A percentile compares a stretch with the other conserved stretches of the same genome.
Conservation (phyloP, 352 stramenopile species). For the Phytophthora capsici region DNA sequence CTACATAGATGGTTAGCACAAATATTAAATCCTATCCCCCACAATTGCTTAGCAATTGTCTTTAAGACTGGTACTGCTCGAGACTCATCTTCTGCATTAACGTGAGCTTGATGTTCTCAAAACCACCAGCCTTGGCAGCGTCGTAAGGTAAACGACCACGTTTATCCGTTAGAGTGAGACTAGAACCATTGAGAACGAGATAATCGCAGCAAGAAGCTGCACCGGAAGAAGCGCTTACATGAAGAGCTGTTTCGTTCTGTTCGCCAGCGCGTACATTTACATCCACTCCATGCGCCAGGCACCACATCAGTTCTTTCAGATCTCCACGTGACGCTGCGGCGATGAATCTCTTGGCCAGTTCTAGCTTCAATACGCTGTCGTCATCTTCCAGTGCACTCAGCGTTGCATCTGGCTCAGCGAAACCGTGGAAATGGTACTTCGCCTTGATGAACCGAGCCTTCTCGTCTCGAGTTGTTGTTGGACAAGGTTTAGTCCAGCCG, state of each 20-base stretch:
- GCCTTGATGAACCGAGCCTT: slow-evolving; percentile 87
- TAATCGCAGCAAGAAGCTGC: slow-evolving; percentile 72
- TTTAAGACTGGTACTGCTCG: slow-evolving; percentile 66
- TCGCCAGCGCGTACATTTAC: slow-evolving; percentile 63
- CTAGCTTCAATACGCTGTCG: slow-evolving; percentile 25
- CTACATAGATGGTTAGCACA: slow-evolving; percentile 30
- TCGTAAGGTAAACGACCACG: slow-evolving; percentile 63
- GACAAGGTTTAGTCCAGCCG: slow-evolving; percentile 60
- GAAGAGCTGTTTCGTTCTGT: slow-evolving; percentile 64
- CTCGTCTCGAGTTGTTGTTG: slow-evolving; percentile 61
- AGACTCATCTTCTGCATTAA: slow-evolving; percentile 80
- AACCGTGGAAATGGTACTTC: slow-evolving; percentile 85
- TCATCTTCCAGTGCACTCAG: slow-evolving; percentile 34
- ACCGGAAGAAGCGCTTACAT: slow-evolving; percentile 50
- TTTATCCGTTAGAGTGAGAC: slow-evolving; percentile 56
- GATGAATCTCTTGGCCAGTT: slow-evolving; percentile 60
- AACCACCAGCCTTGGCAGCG: slow-evolving; percentile 59
- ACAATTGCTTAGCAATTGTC: background rate
- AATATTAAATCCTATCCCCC: slow-evolving; percentile 15
- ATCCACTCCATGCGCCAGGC: slow-evolving; percentile 80
- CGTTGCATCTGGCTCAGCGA: slow-evolving; percentile 47
- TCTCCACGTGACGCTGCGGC: slow-evolving; percentile 43
- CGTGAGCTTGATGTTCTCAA: slow-evolving; percentile 66
- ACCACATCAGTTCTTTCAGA: slow-evolving; percentile 76
- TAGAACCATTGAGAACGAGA: slow-evolving; percentile 81